Conservation (phyloP, 495 filamentous ascomycete genomes). For the Pseudevernia furfuracea region DNA sequence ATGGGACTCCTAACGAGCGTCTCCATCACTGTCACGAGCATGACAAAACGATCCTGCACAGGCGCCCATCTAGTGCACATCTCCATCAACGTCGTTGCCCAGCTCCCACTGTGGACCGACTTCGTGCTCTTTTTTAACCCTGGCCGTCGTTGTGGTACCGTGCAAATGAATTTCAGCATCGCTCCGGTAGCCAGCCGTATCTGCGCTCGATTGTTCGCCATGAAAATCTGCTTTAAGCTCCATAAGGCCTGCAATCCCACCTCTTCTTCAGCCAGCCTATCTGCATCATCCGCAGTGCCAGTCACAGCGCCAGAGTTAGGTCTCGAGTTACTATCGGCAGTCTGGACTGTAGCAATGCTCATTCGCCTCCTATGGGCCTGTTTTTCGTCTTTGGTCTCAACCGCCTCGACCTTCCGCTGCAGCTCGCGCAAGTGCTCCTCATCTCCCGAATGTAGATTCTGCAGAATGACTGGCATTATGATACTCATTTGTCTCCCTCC, state of each 20-base stretch:
- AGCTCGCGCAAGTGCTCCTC: slow-evolving; percentile 59
- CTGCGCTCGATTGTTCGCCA: slow-evolving; percentile 65
- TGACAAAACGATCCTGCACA: slow-evolving; percentile 84
- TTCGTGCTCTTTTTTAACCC: slow-evolving; percentile 27
- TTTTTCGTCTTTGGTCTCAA: slow-evolving; percentile 60
- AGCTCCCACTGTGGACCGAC: slow-evolving; percentile 45
- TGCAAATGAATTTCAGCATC: slow-evolving; percentile 62
- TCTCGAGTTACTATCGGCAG: slow-evolving; percentile 55
- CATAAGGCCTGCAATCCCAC: slow-evolving; percentile 76
- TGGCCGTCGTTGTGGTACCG: slow-evolving; percentile 34
- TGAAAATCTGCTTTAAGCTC: slow-evolving; percentile 72
- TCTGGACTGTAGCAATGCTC: slow-evolving; percentile 71
- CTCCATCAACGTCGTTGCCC: slow-evolving; percentile 73
- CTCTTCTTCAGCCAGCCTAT: slow-evolving; percentile 77
- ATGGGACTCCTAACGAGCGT: slow-evolving; percentile 55
- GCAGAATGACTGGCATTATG: slow-evolving; percentile 71
- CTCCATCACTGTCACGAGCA: slow-evolving; percentile 73
- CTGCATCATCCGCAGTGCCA: slow-evolving; percentile 70
- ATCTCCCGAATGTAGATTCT: slow-evolving; percentile 73
- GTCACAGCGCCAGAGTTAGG: slow-evolving; percentile 62
- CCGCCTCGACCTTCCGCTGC: slow-evolving; percentile 50
- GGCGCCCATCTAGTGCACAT: slow-evolving; percentile 75
- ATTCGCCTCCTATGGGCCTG: slow-evolving; percentile 52
- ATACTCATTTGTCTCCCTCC: slow-evolving; percentile 65
- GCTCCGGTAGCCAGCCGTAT: slow-evolving; percentile 63